Base-by-base conservation (phyloP, 805 yeast species). In the Cyberlindnera lachancei region DNA sequence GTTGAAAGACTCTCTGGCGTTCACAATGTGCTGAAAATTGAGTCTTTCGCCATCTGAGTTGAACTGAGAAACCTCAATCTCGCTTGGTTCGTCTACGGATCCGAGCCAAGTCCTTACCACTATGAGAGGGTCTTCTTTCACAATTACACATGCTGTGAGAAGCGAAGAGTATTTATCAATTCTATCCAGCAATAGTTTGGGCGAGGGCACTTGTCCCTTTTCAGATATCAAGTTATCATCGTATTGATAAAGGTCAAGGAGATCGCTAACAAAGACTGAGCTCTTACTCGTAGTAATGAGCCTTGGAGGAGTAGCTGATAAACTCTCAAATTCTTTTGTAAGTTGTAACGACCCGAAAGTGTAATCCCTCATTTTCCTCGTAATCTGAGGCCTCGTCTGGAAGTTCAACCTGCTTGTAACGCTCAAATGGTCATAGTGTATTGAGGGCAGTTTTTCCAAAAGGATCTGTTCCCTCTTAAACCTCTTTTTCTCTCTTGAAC, bases 41-140 rank as follows among this genome's bases (percentile, higher is more conserved):
- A 34, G 25, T 4, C 27, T 18, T 18, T 40, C 40, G 12, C 36
- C 19, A 18, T 29, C 18, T 7, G 36, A 33, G 24, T 37, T 33
- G 14, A 30, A 20, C 1, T 15, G 19, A 13, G 23, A 25, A 8
- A 35, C 0, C 18, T 32, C 43, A 12, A 44, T 18, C 16, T 39
- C 36, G 31, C 52, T 47, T 2, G 48, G 47, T 13, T 44, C 46
- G 32, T 47, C 43, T 28, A 41, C 27, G 2, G 36, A 29, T 0
- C 52, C 53, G 25, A 31, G 35, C 52, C 52, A 49, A 8, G 49
- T 37, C 19, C 50, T 33, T 4, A 38, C 15, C 1, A 35, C 5
- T n/a, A n/a, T n/a, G 9, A 33, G 12, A 9, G 12, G 21, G 18
- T 23, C 22, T 7, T 30, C 24, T 9, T 16, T 16, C 3, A 29